Base-by-base conservation (phyloP, 1,284 basidiomycete genomes). In the Schizopora paradoxa region DNA sequence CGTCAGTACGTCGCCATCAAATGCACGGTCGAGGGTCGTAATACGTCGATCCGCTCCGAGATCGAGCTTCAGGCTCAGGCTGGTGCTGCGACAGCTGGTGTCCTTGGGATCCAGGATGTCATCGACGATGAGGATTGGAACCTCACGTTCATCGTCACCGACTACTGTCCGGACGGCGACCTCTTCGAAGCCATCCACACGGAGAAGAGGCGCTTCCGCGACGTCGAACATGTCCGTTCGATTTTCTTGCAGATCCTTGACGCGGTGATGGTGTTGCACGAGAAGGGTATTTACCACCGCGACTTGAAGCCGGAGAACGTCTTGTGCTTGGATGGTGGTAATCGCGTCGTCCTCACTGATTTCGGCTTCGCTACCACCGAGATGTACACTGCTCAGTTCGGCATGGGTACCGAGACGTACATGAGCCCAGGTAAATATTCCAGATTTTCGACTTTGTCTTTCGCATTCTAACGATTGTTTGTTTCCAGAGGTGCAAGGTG, bases 271-370 rank as follows among this genome's bases (percentile, higher is more conserved):
- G 90, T 90, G 66, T 84, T 82, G 66, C 89, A 95, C 65, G 76
- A 74, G 35, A 72, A 91, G 48, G 90, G 91, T 65, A 91, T 98
- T 63, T 96, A 89, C 72, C 95, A 98, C 66, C 90, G 95, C 45
- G 95, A 98, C 65, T 73, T 99, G 59, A 99, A 98, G 72, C 95
- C 95, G 21, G 96, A 98, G 70, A 99, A 99, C 67, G 86, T 99
- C 55, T 74, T 99, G 51, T 96, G 92, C 67, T 88, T 72, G 63
- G 80, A 85, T 52, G 75, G 69, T 60, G 93, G 93, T 52, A 75
- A 83, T 55, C 78, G 80, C 52, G 80, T 98, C 49, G 82, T 90
- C 53, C 78, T 99, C 60, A 94, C 94, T 45, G 96, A 99, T 69
- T 99, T 99, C 65, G 95, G 96, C 34, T 80, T 98, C 27, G 95